phyloP scores from a whole-genome alignment of 805 yeast genomes.

The Spencermartinsiella europaea region DNA sequence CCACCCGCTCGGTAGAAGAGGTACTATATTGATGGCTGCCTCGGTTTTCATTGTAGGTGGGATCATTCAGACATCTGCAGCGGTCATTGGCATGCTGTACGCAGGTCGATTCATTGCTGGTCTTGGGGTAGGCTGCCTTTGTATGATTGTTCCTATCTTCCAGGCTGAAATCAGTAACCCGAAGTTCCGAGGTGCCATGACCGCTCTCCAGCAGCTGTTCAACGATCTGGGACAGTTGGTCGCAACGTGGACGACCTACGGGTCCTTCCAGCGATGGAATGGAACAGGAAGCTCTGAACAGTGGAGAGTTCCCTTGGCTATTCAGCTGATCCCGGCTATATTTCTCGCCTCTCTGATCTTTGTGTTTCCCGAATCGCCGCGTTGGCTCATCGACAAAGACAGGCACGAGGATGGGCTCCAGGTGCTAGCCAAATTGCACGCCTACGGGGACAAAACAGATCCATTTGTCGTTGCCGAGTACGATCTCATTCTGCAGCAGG shows the following conservation, averaged over 20 bases:
- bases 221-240: constrained; percentile 60
- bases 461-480: constrained; percentile 11
- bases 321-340: constrained; percentile 9
- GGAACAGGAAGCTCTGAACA: not conserved
- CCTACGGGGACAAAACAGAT: constrained; percentile 29
- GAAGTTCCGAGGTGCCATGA: constrained; percentile 50
- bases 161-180: constrained; percentile 58
- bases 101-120: constrained; percentile 58
- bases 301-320: constrained; percentile 9
- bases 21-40: constrained; percentile 51
- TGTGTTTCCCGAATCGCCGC: constrained; percentile 81
- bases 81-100: constrained; percentile 42
- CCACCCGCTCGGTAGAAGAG: constrained; percentile 55
- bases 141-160: constrained; percentile 57
- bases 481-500: constrained; percentile 35
- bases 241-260: constrained; percentile 46
- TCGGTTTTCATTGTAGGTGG: constrained; percentile 57
- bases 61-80: constrained; percentile 50
- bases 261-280: constrained; percentile 40
- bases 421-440: constrained; percentile 45
- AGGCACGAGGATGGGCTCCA: constrained; percentile 54
- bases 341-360: constrained; percentile 42
- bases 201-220: constrained; percentile 56
- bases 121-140: constrained; percentile 59
- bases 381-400: constrained; percentile 70